phyloP scores from a whole-genome alignment of 371 early-diverging fungal species.

The Mortierella sp. region DNA sequence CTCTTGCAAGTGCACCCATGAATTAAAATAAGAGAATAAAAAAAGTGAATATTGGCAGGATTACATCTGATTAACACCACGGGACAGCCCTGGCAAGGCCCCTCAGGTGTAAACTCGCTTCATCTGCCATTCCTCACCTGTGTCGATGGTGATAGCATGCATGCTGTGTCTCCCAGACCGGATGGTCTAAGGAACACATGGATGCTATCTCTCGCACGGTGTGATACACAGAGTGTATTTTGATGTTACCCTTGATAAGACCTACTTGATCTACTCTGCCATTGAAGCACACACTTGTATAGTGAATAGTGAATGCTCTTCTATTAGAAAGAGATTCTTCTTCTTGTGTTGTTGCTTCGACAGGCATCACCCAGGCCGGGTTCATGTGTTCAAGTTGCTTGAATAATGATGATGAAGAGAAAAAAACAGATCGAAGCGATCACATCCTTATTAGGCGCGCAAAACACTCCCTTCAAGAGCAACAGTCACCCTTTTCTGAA shows the following conservation, averaged over 20 bases:
- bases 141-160: background rate
- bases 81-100: conserved; percentile 12
- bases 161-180: background rate
- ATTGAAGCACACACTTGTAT: background rate
- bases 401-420: background rate
- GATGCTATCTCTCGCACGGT: background rate
- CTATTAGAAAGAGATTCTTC: background rate
- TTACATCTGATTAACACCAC: conserved; percentile 12
- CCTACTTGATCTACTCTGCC: conserved; percentile 12
- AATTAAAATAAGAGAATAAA: background rate
- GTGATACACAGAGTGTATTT: background rate
- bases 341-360: background rate
- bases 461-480: background rate
- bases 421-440: background rate
- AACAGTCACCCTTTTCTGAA: background rate
- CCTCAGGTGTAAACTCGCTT: conserved; percentile 14
- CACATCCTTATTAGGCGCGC: background rate
- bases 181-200: background rate
- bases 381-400: background rate
- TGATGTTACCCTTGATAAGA: background rate
- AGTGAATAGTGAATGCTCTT: background rate
- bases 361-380: conserved; percentile 9
- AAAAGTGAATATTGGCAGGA: background rate
- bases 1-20: background rate
- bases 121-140: background rate